Base-by-base conservation (phyloP, 1,284 basidiomycete genomes). In the Cryptococcus neoformans region DNA sequence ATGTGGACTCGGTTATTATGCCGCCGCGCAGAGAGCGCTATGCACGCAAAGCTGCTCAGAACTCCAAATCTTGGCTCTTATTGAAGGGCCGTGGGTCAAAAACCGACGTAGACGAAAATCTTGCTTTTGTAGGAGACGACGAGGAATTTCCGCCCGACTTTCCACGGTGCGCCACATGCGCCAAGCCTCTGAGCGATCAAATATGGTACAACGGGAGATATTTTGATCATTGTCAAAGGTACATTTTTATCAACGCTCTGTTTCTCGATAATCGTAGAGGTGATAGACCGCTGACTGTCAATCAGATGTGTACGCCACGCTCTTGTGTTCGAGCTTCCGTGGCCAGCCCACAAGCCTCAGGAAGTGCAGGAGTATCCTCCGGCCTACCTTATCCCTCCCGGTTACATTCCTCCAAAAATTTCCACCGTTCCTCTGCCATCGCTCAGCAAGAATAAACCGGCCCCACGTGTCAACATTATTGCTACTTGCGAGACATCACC, bases 271-370 rank as follows among this genome's bases (percentile, higher is more conserved):
- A 39, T 21, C 3, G 36, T 10, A 47, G 14, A 9, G 12, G 35
- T 21, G 46, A 34, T 36, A 35, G 21, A 6, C 7, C 36, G 49
- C 34, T 56, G 12, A 44, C 34, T 28, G 14, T 53, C n/a, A n/a
- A 28, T 16, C 45, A 73, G 70, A 28, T 76, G 74, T 51, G 62
- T 66, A n/a, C 72, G 73, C n/a, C 74, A 76, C 51, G 65, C 73
- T 1, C 62, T 76, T 9, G 69, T 74, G 50, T 76, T 70, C 49
- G 60, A 66, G 37, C 49, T 74, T 11, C 70, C 70, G 0, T 76
- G 74, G 74, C 74, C 74, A 0, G 68, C 69, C 0, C 72, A 70
- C 40, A 51, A 58, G 10, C 47, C 56, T 16, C 44, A 62, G 44
- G 67, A 70, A 14, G 60, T 73, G 1, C 62, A 60, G 14, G 68